Evolutionary conservation across 306 rosid species (phyloP).

Genomic region (Gillenia trifoliata): DNA sequence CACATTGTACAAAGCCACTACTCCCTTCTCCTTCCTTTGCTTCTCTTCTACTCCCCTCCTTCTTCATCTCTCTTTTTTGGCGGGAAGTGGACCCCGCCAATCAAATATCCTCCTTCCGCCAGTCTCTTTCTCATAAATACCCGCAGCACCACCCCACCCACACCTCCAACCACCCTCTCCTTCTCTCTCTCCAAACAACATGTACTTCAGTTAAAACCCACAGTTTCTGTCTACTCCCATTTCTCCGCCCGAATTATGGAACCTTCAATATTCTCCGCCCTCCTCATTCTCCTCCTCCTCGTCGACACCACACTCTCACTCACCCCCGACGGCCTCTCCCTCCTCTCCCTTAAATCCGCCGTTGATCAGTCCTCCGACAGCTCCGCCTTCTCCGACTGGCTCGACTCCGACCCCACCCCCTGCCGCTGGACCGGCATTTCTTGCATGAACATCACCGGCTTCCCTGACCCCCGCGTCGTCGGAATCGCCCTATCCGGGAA

Average conservation of each 20-base stretch:
- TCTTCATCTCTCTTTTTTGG: constrained; percentile 35
- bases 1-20: not conserved
- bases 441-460: constrained; percentile 61
- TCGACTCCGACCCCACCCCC: constrained; percentile 56
- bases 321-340: constrained; percentile 82
- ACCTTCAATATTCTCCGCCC: not conserved
- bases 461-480: constrained; percentile 65
- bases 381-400: constrained; percentile 70
- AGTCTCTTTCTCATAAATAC: constrained; percentile 40
- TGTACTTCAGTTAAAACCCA: constrained; percentile 10
- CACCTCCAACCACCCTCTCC: constrained; percentile 9
- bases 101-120: constrained; percentile 29
- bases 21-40: constrained; percentile 24
- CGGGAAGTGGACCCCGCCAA: constrained; percentile 59
- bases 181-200: not conserved
- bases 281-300: not conserved
- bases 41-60: constrained; percentile 66
- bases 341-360: constrained; percentile 88
- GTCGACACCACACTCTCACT: constrained; percentile 28
- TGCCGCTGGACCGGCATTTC: constrained; percentile 88
- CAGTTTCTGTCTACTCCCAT: not conserved
- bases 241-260: not conserved
- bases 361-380: constrained; percentile 40
- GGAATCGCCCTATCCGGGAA: constrained; percentile 66
- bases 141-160: not conserved